These are phyloP conservation scores for Scheffersomyces segobiensis DNA, from an alignment of 1,139 yeast species.

Conservation along the genomic window DNA sequence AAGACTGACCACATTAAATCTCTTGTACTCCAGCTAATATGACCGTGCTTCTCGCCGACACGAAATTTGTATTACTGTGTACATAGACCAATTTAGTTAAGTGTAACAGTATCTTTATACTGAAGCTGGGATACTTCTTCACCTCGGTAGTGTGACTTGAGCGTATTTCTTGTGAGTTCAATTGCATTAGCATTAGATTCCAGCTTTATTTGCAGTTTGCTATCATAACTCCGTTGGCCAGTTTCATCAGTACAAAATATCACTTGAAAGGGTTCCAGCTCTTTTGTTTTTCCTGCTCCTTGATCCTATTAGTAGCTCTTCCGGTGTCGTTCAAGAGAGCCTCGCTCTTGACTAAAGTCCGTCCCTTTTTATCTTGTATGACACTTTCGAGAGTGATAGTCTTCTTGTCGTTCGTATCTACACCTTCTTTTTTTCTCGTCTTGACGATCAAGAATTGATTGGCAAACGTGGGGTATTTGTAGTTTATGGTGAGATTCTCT, in stretches of 20 bases:
- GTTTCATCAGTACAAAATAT: not conserved
- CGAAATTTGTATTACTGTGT: not conserved
- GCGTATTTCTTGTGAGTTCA: not conserved
- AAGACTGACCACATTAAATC: too few relatives aligned
- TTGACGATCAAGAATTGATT: constrained; percentile 74
- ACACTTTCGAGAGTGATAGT: constrained; percentile 30
- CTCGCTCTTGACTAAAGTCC: constrained; percentile 35
- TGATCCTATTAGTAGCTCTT: constrained; percentile 21
- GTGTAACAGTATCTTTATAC: not conserved
- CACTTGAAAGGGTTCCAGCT: constrained; percentile 7
- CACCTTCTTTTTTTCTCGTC: constrained; percentile 38
- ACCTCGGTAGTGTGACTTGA: not conserved
- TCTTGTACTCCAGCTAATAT: too few relatives aligned
- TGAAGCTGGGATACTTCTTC: not conserved
- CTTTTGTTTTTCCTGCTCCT: constrained; percentile 1
- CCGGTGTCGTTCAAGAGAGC: constrained; percentile 45
- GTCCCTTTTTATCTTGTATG: constrained; percentile 38
- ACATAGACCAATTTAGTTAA: not conserved
- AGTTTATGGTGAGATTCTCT: constrained; percentile 53
- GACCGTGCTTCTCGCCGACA: too few relatives aligned
- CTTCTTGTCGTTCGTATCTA: constrained; percentile 24
- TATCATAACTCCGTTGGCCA: too few relatives aligned
- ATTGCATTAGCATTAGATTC: not conserved
- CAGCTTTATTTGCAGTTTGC: not conserved
- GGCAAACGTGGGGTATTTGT: constrained; percentile 75